Evolutionary conservation across 495 filamentous ascomycete species (phyloP).

Genomic region (Bathelium albidoporum): DNA sequence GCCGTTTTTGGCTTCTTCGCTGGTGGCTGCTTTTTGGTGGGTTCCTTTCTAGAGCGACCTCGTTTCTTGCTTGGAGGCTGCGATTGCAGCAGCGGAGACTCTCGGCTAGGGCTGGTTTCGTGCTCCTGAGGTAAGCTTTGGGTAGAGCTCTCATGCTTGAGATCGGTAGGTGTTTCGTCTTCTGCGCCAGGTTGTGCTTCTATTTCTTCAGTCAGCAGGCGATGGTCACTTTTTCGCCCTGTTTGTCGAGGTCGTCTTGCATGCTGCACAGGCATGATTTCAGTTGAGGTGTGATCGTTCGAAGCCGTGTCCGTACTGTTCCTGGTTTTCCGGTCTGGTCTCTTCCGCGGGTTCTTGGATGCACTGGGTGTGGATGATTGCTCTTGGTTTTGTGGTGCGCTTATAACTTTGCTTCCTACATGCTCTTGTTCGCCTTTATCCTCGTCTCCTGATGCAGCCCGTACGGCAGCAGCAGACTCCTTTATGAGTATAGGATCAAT

Average conservation of each 20-base stretch:
- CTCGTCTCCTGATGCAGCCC: neutral
- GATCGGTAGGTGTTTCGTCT: neutral
- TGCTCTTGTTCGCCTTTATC: neutral
- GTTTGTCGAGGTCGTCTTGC: neutral
- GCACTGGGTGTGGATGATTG: neutral
- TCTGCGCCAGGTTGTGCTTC: neutral
- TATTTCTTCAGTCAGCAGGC: neutral
- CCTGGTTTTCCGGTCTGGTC: neutral
- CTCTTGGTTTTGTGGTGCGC: neutral
- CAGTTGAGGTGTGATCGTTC: neutral
- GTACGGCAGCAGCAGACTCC: neutral
- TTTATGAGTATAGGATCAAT: neutral
- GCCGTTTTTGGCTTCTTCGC: conserved; percentile 17
- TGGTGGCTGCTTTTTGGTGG: conserved; percentile 7
- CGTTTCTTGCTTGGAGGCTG: neutral
- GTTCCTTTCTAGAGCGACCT: conserved; percentile 4
- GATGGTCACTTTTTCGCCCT: neutral
- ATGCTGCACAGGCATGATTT: neutral
- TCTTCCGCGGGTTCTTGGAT: neutral
- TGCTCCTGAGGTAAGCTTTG: neutral
- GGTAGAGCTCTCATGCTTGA: neutral
- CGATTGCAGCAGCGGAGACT: neutral
- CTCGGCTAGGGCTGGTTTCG: neutral
- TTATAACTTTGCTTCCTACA: no score
- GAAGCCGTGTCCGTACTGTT: neutral